phyloP scores from a whole-genome alignment of 1,139 yeast genomes.

The Candida neerlandica region DNA sequence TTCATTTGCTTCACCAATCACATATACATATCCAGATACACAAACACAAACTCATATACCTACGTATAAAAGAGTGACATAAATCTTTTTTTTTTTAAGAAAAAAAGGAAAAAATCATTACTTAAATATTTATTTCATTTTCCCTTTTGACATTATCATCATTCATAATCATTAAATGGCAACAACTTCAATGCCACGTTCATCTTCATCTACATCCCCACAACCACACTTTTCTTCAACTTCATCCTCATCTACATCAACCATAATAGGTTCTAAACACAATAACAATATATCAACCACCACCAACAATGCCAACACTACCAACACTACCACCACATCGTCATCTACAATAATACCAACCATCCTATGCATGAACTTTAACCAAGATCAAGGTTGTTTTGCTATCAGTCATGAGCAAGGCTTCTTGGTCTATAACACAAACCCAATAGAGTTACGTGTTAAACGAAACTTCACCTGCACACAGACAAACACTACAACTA shows the following conservation, averaged over 20 bases:
- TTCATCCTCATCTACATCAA: background rate
- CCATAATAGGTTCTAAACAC: background rate
- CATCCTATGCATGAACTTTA: constrained; percentile 67
- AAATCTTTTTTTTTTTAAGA: too few species aligned
- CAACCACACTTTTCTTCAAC: background rate
- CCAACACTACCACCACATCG: background rate
- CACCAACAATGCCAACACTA: background rate
- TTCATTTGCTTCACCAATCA: too few species aligned
- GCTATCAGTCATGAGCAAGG: constrained; percentile 83
- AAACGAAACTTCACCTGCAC: constrained; percentile 51
- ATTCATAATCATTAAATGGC: background rate
- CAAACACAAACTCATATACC: too few species aligned
- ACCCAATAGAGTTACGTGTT: constrained; percentile 82
- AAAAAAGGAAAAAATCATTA: too few species aligned
- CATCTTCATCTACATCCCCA: background rate
- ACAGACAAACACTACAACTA: background rate
- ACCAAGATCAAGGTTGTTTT: constrained; percentile 90
- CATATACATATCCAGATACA: too few species aligned
- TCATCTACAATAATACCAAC: constrained; percentile 13
- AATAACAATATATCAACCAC: background rate
- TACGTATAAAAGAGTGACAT: too few species aligned
- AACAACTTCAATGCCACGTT: too few species aligned
- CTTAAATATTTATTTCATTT: too few species aligned
- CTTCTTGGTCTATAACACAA: constrained; percentile 82
- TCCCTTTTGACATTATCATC: too few species aligned